Base-by-base conservation (phyloP, 1,284 basidiomycete genomes). In the Cystobasidiaceae sp. region DNA sequence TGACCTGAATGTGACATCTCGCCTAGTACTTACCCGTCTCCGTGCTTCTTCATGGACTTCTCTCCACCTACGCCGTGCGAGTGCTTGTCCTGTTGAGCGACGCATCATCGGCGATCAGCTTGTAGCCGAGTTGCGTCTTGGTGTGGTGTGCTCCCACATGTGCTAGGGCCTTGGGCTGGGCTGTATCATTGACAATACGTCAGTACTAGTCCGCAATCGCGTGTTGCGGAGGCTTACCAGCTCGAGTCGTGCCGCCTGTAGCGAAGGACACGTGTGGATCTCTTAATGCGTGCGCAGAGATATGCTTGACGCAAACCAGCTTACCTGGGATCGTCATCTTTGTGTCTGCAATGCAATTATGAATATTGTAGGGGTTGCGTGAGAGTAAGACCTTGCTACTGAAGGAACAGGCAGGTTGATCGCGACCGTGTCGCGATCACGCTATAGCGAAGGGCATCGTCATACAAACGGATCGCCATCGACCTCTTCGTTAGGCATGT, bases 171-270 rank as follows among this genome's bases (percentile, higher is more conserved):
- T 62, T 62, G 9, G 60, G 60, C 50, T 62, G 60, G 23, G 60
- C 60, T 62, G 33, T 15, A 37, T 21, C 2, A 8, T 9, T 17
- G 11, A 17, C 9, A 54, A 34, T 19, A 2, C 39, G 9, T 25
- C 15, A 51, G 49, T n/a, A n/a, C n/a, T 19, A 8, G n/a, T 23
- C 6, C n/a, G 2, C 19, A 2, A 37, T n/a, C 3, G 7, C 6
- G 5, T 1, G 37, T 39, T n/a, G 37, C n/a, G 9, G 15, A 27
- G n/a, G 15, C 60, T 37, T 25, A 64, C 61, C 44, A 46, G 61
- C 61, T 55, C 61, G 7, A n/a, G 51, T 55, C 11, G 61, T 64
- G 33, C 49, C 49, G 52, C 61, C 61, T 64, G 60, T 17, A n/a
- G 21, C 30, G 17, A n/a, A n/a, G n/a, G 37, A n/a, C 11, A n/a